phyloP scores from a whole-genome alignment of 768 basidiomycete species.

The Kwoniella bestiolae region DNA sequence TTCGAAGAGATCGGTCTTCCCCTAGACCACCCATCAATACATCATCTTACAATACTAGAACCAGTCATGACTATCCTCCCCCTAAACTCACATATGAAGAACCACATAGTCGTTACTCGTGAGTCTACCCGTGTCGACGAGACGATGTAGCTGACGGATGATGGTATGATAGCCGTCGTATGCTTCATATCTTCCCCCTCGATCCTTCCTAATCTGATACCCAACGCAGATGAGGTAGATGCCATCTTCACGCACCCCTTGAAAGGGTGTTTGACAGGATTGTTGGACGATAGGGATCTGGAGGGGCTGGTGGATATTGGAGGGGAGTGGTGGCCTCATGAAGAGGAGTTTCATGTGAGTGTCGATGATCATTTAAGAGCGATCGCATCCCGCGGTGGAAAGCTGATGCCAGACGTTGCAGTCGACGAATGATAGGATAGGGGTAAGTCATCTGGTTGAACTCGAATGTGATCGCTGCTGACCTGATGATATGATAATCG shows the following conservation, averaged over 20 bases:
- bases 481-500: neutral
- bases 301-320: conserved; percentile 65
- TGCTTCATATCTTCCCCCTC: conserved; percentile 67
- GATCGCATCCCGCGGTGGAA: neutral
- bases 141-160: neutral
- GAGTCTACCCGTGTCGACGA: conserved; percentile 9
- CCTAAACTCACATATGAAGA: conserved; percentile 41
- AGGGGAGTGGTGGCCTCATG: conserved; percentile 78
- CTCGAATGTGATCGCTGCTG: neutral
- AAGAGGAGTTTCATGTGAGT: conserved; percentile 73
- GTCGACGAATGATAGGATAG: conserved; percentile 43
- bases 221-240: conserved; percentile 71
- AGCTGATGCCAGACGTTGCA: conserved; percentile 13
- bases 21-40: conserved; percentile 63
- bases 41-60: conserved; percentile 67
- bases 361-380: neutral
- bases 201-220: conserved; percentile 64
- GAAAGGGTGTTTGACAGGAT: conserved; percentile 60
- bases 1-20: conserved; percentile 78
- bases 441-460: conserved; percentile 16
- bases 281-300: conserved; percentile 67
- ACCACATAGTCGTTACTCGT: conserved; percentile 67
- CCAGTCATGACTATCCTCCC: conserved; percentile 60
- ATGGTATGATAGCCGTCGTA: conserved; percentile 63
- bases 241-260: conserved; percentile 80